A percentile compares a stretch with the other conserved stretches of the same genome.
Evolutionary conservation across 2,329 filamentous ascomycete genomes (phyloP).

Genomic region (Thielaviopsis ethacetica): DNA sequence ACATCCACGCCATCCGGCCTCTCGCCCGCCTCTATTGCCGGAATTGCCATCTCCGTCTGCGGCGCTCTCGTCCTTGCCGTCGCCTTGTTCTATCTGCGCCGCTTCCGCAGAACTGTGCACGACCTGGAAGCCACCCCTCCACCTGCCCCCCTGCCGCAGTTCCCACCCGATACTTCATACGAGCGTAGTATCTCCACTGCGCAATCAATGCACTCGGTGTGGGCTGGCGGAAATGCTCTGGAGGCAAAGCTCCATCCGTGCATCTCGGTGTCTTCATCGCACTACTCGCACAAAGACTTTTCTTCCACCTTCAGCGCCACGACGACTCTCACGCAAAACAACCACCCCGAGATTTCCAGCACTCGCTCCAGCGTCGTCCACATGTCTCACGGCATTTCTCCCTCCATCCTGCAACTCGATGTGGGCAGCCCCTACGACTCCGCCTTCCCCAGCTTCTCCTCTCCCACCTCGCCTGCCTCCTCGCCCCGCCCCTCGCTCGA

Average conservation of each 20-base stretch:
- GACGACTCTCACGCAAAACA: too few species aligned
- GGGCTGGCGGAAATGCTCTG: too few species aligned
- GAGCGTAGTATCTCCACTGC: too few species aligned
- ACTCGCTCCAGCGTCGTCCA: too few species aligned
- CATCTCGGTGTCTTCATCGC: too few species aligned
- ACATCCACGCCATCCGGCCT: neutral
- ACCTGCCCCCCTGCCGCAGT: too few species aligned
- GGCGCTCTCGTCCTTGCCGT: neutral
- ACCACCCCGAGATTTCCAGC: too few species aligned
- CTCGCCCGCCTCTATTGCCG: constrained; percentile 1
- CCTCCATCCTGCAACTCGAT: neutral
- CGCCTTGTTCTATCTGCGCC: constrained; percentile 1
- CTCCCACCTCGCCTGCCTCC: neutral
- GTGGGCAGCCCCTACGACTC: neutral
- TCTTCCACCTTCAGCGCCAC: too few species aligned
- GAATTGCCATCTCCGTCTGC: neutral
- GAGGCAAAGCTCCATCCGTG: too few species aligned
- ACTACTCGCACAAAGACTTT: too few species aligned
- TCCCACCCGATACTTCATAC: too few species aligned
- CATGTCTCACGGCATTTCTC: neutral
- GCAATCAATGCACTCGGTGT: too few species aligned
- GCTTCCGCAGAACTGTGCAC: neutral
- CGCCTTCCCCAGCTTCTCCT: neutral
- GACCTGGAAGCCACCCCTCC: neutral
- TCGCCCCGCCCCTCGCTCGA: neutral